A percentile compares a stretch with the other conserved stretches of the same genome.
Conservation (phyloP, 306 rosid species). For the Cicer judaicum region DNA sequence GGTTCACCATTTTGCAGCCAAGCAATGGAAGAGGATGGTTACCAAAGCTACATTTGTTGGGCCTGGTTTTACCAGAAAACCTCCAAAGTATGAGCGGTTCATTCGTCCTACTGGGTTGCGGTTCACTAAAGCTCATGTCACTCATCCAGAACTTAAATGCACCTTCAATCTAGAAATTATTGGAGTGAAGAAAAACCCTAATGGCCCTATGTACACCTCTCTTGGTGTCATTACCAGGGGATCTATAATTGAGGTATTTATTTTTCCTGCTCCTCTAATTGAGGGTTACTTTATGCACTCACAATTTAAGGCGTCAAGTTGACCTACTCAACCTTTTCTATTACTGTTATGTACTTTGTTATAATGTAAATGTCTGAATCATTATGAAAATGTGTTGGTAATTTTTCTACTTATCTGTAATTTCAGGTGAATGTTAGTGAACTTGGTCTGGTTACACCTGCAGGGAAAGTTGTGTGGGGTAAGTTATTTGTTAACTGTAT, state of each 20-base stretch:
- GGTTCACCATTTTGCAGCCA: conserved; percentile 58
- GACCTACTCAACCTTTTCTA: not conserved
- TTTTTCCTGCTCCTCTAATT: conserved; percentile 2
- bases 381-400: conserved; percentile 2
- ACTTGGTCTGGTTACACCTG: conserved; percentile 93
- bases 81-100: conserved; percentile 93
- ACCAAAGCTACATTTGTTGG: conserved; percentile 97
- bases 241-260: conserved; percentile 81
- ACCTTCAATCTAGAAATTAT: conserved; percentile 90
- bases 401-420: conserved; percentile 25
- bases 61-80: conserved; percentile 88
- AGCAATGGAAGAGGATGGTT: conserved; percentile 98
- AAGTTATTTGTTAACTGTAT: conserved; percentile 38
- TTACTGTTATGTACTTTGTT: not conserved
- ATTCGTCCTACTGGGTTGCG: conserved; percentile 88
- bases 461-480: conserved; percentile 99
- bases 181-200: conserved; percentile 94
- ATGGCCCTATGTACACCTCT: conserved; percentile 87
- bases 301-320: not conserved
- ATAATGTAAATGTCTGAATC: not conserved
- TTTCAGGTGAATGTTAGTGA: conserved; percentile 92
- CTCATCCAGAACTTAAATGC: conserved; percentile 95
- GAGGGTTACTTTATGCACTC: conserved; percentile 7
- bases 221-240: conserved; percentile 95
- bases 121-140: conserved; percentile 91